A percentile compares a stretch with the other conserved stretches of the same genome.
These are phyloP conservation scores for Polyporus tsugae DNA, from an alignment of 1,284 basidiomycete species.

Conservation along the genomic window DNA sequence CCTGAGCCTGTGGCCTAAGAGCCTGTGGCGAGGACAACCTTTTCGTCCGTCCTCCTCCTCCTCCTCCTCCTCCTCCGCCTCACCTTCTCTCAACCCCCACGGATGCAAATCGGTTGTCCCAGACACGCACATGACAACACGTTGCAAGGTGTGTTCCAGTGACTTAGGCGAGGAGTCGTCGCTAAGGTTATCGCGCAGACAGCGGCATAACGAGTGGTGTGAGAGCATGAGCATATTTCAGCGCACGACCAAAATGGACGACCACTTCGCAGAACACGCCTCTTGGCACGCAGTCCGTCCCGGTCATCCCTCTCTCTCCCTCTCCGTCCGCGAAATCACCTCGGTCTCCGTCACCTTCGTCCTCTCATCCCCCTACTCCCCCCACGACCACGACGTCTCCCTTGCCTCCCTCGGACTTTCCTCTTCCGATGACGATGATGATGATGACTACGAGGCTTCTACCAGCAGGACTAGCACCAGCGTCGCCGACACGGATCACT, in stretches of 20 bases:
- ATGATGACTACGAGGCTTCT: constrained; percentile 42
- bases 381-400: constrained; percentile 43
- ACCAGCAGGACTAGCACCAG: constrained; percentile 40
- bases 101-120: constrained; percentile 1
- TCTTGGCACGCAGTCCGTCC: constrained; percentile 78
- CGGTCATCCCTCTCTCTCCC: constrained; percentile 72
- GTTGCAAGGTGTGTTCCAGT: constrained; percentile 18
- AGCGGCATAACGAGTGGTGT: constrained; percentile 22
- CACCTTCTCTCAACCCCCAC: neutral
- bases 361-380: constrained; percentile 62
- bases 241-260: constrained; percentile 30
- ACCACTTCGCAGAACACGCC: constrained; percentile 36
- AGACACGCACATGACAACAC: neutral
- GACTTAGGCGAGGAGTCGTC: neutral
- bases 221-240: constrained; percentile 30
- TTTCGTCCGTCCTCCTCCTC: neutral
- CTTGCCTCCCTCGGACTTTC: constrained; percentile 54
- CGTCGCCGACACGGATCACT: constrained; percentile 27
- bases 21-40: neutral
- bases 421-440: constrained; percentile 48
- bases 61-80: neutral
- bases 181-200: constrained; percentile 27
- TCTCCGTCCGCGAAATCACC: constrained; percentile 78
- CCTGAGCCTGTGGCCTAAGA: no score
- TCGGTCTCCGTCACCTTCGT: constrained; percentile 84